Conservation (phyloP, 129 eudicot genomes). For the Pittosporum tobira region DNA sequence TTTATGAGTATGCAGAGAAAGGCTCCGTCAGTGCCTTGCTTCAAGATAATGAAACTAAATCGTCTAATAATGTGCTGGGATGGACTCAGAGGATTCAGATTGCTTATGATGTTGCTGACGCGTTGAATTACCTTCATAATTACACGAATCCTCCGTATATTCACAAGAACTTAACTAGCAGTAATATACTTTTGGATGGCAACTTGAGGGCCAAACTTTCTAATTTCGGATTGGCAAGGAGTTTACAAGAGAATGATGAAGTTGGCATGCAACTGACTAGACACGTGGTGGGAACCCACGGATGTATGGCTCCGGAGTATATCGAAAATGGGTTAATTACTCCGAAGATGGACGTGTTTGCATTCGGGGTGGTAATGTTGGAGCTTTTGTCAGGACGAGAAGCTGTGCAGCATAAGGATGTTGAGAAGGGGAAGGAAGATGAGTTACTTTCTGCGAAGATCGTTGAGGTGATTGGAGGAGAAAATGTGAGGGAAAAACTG, state of each 20-base stretch:
- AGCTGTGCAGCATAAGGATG: conserved; percentile 25
- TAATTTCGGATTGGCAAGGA: conserved; percentile 64
- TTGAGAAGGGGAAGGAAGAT: conserved; percentile 13
- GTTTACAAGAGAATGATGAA: conserved; percentile 22
- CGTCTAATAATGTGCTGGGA: conserved; percentile 18
- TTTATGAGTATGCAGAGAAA: conserved; percentile 65
- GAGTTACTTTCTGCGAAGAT: conserved; percentile 34
- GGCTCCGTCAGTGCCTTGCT: conserved; percentile 56
- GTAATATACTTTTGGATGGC: conserved; percentile 60
- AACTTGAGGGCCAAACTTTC: conserved; percentile 57
- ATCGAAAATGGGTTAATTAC: conserved; percentile 73
- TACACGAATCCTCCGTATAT: conserved; percentile 68
- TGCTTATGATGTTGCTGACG: conserved; percentile 58
- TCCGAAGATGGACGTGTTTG: conserved; percentile 73
- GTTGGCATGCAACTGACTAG: conserved; percentile 49
- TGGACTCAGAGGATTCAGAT: conserved; percentile 82
- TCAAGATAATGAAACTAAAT: conserved; percentile 14
- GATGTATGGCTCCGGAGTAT: conserved; percentile 83
- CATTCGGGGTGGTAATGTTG: conserved; percentile 61
- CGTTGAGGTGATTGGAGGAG: conserved; percentile 41
- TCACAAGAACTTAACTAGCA: conserved; percentile 74
- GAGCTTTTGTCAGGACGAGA: conserved; percentile 78
- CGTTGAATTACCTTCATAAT: conserved; percentile 74
- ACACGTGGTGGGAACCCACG: conserved; percentile 76
- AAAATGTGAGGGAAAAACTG: conserved; percentile 60